Percentiles rank a stretch among this genome's conserved stretches.
phyloP scores from a whole-genome alignment of 2,329 filamentous ascomycete genomes.

The Purpureocillium takamizusanense region DNA sequence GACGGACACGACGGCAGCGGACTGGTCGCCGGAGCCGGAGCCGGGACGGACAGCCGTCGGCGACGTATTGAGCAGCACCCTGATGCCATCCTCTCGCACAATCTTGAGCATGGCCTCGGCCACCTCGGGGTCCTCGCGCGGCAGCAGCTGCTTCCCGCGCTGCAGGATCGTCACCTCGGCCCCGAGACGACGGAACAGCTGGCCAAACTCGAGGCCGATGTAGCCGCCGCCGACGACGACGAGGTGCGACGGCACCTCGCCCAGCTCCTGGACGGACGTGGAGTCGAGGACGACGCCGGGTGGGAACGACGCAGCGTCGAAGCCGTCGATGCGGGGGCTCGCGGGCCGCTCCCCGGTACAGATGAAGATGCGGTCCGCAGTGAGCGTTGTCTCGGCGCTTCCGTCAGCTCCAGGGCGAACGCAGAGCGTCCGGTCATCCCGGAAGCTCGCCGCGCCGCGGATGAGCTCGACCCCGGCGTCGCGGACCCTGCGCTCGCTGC shows the following conservation, averaged over 20 bases:
- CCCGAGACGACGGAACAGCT: constrained; percentile 40
- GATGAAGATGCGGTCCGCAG: constrained; percentile 32
- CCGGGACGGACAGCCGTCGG: constrained; percentile 16
- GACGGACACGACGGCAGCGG: constrained; percentile 11
- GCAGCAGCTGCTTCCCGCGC: constrained; percentile 29
- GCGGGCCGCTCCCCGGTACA: constrained; percentile 35
- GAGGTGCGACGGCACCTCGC: constrained; percentile 34
- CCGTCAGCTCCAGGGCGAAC: constrained; percentile 21
- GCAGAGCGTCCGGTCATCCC: constrained; percentile 26
- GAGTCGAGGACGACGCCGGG: constrained; percentile 28
- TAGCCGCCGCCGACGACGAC: constrained; percentile 44
- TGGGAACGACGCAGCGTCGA: constrained; percentile 14
- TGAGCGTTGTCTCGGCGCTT: constrained; percentile 22
- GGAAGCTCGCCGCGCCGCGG: constrained; percentile 34
- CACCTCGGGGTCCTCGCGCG: constrained; percentile 38
- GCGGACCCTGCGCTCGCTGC: constrained; percentile 32
- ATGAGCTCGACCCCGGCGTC: constrained; percentile 33
- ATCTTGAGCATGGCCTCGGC: constrained; percentile 31
- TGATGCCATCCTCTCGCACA: constrained; percentile 35
- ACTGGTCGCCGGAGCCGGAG: constrained; percentile 2
- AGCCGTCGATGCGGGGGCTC: constrained; percentile 23
- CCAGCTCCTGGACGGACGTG: constrained; percentile 37
- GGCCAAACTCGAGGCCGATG: constrained; percentile 43
- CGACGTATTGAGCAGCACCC: constrained; percentile 27
- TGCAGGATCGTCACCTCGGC: constrained; percentile 39